Evolutionary conservation across 2,329 filamentous ascomycete species (phyloP).

Genomic region (Ophiocordyceps robertsii): DNA sequence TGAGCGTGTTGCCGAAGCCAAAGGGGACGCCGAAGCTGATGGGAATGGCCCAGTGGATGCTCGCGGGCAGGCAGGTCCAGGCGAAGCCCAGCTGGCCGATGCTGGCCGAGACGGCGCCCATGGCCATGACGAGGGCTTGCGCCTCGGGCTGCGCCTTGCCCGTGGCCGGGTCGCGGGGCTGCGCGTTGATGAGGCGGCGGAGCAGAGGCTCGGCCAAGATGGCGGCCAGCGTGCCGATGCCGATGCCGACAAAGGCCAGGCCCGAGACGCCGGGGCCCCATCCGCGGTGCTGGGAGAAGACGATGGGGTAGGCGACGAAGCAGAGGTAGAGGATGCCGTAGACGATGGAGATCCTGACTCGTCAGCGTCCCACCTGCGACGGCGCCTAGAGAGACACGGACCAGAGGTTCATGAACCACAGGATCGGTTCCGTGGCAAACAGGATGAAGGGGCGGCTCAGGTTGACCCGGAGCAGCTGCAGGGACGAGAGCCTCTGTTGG

Average conservation of each 20-base stretch:
- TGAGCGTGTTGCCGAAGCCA: conserved; percentile 59
- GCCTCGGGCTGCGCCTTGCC: conserved; percentile 65
- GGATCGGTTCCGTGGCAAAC: conserved; percentile 68
- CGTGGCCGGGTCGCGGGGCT: conserved; percentile 61
- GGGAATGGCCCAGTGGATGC: conserved; percentile 71
- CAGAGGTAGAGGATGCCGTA: conserved; percentile 83
- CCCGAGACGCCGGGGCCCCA: conserved; percentile 65
- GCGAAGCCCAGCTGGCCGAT: conserved; percentile 75
- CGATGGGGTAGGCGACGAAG: conserved; percentile 81
- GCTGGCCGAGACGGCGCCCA: conserved; percentile 61
- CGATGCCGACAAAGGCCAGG: conserved; percentile 62
- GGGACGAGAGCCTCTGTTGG: conserved; percentile 44
- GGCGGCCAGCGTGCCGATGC: conserved; percentile 47
- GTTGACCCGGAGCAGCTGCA: conserved; percentile 57
- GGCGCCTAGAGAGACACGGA: conserved; percentile 17
- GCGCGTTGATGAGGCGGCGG: conserved; percentile 63
- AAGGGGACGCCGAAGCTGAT: conserved; percentile 71
- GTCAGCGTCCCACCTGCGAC: background rate
- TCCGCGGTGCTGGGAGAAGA: conserved; percentile 61
- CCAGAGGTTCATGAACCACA: conserved; percentile 57
- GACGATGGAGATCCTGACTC: conserved; percentile 57
- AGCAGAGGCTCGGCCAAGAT: conserved; percentile 57
- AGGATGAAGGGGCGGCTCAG: conserved; percentile 67
- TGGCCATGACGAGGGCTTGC: conserved; percentile 65
- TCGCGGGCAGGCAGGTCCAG: conserved; percentile 68